Evolutionary conservation across 495 filamentous ascomycete genomes (phyloP).

Genomic region (Podospora bellae-mahoneyi): DNA sequence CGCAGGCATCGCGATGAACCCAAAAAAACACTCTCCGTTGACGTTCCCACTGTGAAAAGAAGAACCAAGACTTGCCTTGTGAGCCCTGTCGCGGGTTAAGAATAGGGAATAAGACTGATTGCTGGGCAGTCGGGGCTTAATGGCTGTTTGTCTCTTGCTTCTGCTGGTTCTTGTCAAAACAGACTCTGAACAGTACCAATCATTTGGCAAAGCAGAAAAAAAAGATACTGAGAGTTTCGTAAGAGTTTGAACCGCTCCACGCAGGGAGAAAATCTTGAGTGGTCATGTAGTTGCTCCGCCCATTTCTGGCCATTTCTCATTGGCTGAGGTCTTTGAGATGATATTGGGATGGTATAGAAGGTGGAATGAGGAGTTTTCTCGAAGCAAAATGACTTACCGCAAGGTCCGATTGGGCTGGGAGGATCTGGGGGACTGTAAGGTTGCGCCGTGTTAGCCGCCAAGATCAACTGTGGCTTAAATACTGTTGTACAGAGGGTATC

Average conservation of each 20-base stretch:
- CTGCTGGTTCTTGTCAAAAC: neutral
- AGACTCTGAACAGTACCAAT: too few relatives aligned
- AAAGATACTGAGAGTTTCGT: neutral
- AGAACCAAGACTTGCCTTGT: neutral
- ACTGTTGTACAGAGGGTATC: too few relatives aligned
- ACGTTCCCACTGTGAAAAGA: neutral
- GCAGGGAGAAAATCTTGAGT: neutral
- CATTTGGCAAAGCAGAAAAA: neutral
- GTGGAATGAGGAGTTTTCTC: neutral
- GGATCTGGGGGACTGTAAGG: too few relatives aligned
- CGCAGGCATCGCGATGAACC: neutral
- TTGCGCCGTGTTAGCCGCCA: too few relatives aligned
- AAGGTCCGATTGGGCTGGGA: too few relatives aligned
- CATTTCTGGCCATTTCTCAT: neutral
- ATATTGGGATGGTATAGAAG: neutral
- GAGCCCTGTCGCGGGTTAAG: neutral
- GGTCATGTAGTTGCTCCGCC: too few relatives aligned
- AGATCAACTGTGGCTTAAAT: too few relatives aligned
- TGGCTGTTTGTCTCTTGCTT: neutral
- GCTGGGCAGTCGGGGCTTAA: neutral
- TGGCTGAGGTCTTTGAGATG: neutral
- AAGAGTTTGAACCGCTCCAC: neutral
- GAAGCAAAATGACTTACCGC: too few relatives aligned
- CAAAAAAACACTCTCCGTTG: neutral
- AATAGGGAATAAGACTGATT: neutral